Percentiles rank a stretch among this genome's conserved stretches.
These are phyloP conservation scores for Leucocoprinus sp. DNA, from an alignment of 768 basidiomycete species.

Conservation along the genomic window DNA sequence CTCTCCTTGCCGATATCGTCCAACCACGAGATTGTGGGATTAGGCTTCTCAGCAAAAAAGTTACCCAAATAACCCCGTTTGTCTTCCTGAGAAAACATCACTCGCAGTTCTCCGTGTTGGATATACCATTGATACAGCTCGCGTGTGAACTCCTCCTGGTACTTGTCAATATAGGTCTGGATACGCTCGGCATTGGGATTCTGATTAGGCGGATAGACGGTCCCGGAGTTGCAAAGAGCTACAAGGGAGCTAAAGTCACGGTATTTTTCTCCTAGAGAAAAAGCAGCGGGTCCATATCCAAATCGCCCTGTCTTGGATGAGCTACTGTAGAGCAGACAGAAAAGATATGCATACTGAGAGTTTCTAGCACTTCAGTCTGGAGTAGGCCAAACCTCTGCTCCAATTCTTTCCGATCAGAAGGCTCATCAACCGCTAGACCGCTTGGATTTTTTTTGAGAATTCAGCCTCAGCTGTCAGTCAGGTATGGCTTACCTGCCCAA, in stretches of 20 bases:
- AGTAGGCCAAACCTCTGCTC: constrained; percentile 61
- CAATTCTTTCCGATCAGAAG: constrained; percentile 50
- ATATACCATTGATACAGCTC: constrained; percentile 93
- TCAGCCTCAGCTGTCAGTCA: not conserved
- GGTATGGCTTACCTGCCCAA: constrained; percentile 41
- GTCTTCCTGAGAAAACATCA: constrained; percentile 73
- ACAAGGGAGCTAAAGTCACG: constrained; percentile 82
- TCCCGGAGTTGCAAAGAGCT: constrained; percentile 66
- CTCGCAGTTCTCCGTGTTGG: constrained; percentile 77
- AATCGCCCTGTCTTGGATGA: constrained; percentile 42
- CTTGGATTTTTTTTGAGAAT: not conserved
- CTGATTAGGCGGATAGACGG: constrained; percentile 51
- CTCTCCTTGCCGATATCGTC: constrained; percentile 70
- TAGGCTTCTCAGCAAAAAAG: constrained; percentile 55
- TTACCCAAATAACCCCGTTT: constrained; percentile 59
- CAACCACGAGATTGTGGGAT: constrained; percentile 74
- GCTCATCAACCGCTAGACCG: constrained; percentile 38
- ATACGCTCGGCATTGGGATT: constrained; percentile 60
- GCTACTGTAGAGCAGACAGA: not conserved
- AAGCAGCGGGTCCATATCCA: constrained; percentile 63
- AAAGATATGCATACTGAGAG: constrained; percentile 52
- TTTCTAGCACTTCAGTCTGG: constrained; percentile 71
- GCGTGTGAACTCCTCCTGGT: constrained; percentile 77
- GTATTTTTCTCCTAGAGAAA: constrained; percentile 78
- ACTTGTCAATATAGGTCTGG: constrained; percentile 65